These are phyloP conservation scores for Aspergillus cejpii DNA, from an alignment of 2,329 filamentous ascomycete species.

Conservation along the genomic window DNA sequence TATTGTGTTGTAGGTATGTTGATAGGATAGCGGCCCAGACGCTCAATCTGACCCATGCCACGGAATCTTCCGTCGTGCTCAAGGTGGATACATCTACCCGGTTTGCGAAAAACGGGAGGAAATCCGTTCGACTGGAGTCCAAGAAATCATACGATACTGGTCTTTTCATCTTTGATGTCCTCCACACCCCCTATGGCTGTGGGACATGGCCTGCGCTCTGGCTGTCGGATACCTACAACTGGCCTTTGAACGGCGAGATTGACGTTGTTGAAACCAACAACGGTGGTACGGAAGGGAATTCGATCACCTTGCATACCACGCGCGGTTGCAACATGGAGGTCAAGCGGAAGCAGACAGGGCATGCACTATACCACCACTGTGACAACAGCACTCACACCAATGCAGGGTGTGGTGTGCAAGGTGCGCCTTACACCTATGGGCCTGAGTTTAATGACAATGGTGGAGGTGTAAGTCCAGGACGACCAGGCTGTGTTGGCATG, in stretches of 20 bases:
- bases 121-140: conserved; percentile 58
- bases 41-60: conserved; percentile 57
- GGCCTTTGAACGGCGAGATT: conserved; percentile 60
- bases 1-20: conserved; percentile 32
- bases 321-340: conserved; percentile 50
- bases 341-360: conserved; percentile 50
- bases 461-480: conserved; percentile 43
- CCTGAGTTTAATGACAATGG: conserved; percentile 47
- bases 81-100: conserved; percentile 56
- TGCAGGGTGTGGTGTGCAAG: conserved; percentile 52
- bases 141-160: conserved; percentile 55
- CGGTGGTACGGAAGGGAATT: conserved; percentile 49
- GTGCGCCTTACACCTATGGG: conserved; percentile 45
- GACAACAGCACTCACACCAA: conserved; percentile 48
- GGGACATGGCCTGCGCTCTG: conserved; percentile 61
- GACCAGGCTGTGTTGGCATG: neutral
- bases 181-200: conserved; percentile 58
- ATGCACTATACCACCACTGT: conserved; percentile 43
- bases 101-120: conserved; percentile 54
- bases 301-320: conserved; percentile 55
- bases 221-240: conserved; percentile 55
- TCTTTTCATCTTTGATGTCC: conserved; percentile 62
- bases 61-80: conserved; percentile 49
- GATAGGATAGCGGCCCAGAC: conserved; percentile 28
- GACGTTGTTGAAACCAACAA: conserved; percentile 58